Evolutionary conservation across 176 grass and related monocot species (phyloP).

Genomic region (Eleusine coracana): DNA sequence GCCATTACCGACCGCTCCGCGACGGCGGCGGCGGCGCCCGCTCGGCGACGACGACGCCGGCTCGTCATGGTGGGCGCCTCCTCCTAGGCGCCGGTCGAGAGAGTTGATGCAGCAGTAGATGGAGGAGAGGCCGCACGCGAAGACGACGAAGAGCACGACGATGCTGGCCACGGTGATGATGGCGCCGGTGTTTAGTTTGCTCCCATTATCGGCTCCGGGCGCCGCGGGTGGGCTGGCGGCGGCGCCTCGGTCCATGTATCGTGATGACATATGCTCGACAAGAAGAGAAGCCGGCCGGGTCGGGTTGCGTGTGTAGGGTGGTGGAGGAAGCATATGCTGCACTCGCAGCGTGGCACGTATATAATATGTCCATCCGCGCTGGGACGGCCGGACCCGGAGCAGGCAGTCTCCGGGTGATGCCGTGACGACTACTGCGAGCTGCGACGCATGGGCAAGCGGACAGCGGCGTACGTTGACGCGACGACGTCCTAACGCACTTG

Average conservation of each 20-base stretch:
- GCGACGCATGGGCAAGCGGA: too few species aligned
- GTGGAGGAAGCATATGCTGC: background rate
- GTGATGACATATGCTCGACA: background rate
- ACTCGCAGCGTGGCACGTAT: background rate
- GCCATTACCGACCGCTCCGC: background rate
- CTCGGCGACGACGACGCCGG: background rate
- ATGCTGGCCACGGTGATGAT: slow-evolving; percentile 1
- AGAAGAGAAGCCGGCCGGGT: too few species aligned
- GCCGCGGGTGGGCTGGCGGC: background rate
- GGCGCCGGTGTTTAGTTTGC: background rate
- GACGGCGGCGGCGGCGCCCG: background rate
- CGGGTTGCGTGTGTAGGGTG: too few species aligned
- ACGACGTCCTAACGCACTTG: background rate
- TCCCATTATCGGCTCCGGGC: background rate
- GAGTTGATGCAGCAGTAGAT: slow-evolving; percentile 20
- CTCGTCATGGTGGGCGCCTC: too few species aligned
- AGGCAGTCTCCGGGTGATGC: background rate
- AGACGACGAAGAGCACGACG: slow-evolving; percentile 18
- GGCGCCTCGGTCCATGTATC: background rate
- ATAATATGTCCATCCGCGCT: background rate
- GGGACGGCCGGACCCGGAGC: background rate
- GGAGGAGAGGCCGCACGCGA: slow-evolving; percentile 35
- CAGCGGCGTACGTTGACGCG: background rate
- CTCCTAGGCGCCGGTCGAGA: background rate
- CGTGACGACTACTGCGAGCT: background rate